Conservation (phyloP, 495 filamentous ascomycete genomes). For the Apodospora peruviana region DNA sequence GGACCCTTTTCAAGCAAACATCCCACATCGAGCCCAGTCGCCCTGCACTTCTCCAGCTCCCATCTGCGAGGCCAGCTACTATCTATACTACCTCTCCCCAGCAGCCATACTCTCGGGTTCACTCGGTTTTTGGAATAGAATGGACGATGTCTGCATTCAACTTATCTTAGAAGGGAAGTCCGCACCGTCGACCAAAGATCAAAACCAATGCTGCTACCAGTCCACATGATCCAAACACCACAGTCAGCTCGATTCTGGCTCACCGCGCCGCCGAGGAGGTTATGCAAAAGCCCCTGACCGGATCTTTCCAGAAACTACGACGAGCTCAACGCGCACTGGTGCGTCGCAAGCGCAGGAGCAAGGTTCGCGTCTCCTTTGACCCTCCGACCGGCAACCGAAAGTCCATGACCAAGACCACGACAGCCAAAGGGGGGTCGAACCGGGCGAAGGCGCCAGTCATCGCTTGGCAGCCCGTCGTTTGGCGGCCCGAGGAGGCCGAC, state of each 20-base stretch:
- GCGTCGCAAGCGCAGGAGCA: constrained; percentile 15
- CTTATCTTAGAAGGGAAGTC: constrained; percentile 47
- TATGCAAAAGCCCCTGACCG: constrained; percentile 28
- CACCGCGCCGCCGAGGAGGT: constrained; percentile 33
- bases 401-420: neutral
- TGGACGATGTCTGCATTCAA: constrained; percentile 41
- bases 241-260: constrained; percentile 14
- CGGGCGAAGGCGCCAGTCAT: neutral
- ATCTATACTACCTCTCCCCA: neutral
- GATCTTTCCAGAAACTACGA: constrained; percentile 21
- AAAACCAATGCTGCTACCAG: constrained; percentile 18
- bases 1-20: no score
- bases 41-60: no score
- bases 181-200: constrained; percentile 35
- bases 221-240: constrained; percentile 14
- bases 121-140: constrained; percentile 32
- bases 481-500: neutral
- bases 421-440: constrained; percentile 1
- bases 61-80: neutral
- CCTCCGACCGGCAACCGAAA: constrained; percentile 10
- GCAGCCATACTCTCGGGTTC: constrained; percentile 5
- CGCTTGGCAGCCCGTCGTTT: no score
- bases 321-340: constrained; percentile 20
- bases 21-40: no score
- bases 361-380: constrained; percentile 21